Percentiles rank a stretch among this genome's conserved stretches.
These are phyloP conservation scores for Flueggea neowawraea DNA, from an alignment of 441 rosid genomes.

Conservation along the genomic window DNA sequence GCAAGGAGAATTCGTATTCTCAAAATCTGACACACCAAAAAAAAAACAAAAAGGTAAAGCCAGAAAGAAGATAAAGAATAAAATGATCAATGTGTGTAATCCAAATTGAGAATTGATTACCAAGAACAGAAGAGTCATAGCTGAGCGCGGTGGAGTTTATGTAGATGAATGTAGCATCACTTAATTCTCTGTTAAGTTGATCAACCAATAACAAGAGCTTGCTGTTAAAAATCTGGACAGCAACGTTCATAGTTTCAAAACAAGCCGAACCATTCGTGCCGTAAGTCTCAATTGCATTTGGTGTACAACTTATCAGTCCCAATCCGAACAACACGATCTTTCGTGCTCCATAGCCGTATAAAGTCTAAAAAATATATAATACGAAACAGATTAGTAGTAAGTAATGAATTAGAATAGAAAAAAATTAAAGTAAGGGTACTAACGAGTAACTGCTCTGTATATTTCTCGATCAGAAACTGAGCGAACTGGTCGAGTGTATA, in stretches of 20 bases:
- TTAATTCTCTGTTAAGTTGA: conserved; percentile 4
- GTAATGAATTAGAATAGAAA: background rate
- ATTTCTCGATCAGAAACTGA: conserved; percentile 30
- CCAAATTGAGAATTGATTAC: background rate
- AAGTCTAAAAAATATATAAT: background rate
- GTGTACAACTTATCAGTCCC: conserved; percentile 16
- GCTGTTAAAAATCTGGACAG: conserved; percentile 12
- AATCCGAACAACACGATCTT: conserved; percentile 15
- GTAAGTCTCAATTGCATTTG: conserved; percentile 2
- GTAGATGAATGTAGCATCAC: conserved; percentile 12
- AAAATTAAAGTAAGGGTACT: background rate
- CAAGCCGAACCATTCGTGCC: conserved; percentile 10
- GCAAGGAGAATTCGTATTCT: conserved; percentile 6
- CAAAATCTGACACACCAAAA: conserved; percentile 8
- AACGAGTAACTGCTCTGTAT: conserved; percentile 38
- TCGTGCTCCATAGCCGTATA: conserved; percentile 17
- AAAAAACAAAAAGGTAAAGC: background rate
- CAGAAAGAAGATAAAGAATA: background rate
- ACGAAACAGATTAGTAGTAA: background rate
- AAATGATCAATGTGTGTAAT: background rate
- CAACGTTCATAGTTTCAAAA: conserved; percentile 7
- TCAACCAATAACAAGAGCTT: conserved; percentile 5
- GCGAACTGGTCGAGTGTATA: conserved; percentile 30
- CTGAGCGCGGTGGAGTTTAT: conserved; percentile 6
- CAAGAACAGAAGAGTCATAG: background rate